Percentiles rank a stretch among this genome's conserved stretches.
Evolutionary conservation across 371 early-diverging fungal genomes (phyloP).

Genomic region (Mortierella sp.): DNA sequence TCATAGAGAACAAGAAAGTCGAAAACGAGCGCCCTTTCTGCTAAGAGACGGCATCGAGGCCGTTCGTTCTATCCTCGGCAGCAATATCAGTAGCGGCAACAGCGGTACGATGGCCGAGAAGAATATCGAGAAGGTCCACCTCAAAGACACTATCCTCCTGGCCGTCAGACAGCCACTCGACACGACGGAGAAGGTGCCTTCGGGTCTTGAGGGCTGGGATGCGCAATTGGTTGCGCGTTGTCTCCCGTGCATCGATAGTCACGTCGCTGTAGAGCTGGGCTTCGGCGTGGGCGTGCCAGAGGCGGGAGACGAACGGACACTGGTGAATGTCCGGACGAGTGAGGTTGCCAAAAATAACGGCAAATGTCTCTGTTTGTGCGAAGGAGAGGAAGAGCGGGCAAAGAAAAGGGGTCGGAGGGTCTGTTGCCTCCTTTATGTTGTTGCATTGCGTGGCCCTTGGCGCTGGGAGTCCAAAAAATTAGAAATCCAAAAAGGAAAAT

Average conservation of each 20-base stretch:
- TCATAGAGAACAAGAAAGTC: no score
- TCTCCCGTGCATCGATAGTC: background rate
- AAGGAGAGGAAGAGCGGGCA: no score
- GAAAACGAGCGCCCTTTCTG: no score
- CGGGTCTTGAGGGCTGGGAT: background rate
- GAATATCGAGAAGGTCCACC: slow-evolving; percentile 11
- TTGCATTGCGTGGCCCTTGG: no score
- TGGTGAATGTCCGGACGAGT: background rate
- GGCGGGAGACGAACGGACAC: background rate
- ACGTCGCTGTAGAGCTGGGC: background rate
- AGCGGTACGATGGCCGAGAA: slow-evolving; percentile 1
- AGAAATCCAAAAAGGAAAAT: no score
- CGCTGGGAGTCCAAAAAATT: no score
- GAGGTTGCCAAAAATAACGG: background rate
- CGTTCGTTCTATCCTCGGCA: background rate
- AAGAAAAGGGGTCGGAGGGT: no score
- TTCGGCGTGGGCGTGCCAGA: background rate
- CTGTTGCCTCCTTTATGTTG: no score
- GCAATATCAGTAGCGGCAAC: background rate
- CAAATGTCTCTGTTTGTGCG: background rate
- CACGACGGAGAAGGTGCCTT: background rate
- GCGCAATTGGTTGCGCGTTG: background rate
- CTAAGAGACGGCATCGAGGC: no score
- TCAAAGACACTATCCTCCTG: background rate
- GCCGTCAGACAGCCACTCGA: background rate